phyloP scores from a whole-genome alignment of 2,329 filamentous ascomycete species.

The Chalaropsis thielavioides region DNA sequence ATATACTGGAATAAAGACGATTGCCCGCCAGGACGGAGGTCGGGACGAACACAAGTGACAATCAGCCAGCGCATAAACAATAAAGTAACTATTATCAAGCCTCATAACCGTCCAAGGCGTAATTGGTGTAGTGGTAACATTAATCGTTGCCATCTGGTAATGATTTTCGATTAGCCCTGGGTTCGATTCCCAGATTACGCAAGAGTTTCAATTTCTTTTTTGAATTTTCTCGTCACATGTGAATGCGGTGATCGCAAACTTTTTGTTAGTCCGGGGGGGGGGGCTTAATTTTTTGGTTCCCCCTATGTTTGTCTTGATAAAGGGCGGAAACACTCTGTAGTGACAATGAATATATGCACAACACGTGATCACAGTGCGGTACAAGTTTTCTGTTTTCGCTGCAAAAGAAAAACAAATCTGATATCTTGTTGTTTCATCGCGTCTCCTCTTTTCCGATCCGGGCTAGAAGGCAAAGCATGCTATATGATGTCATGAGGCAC shows the following conservation, averaged over 20 bases:
- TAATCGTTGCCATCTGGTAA: constrained; percentile 16
- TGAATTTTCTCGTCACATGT: background rate
- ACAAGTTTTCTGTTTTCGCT: background rate
- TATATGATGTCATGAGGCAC: background rate
- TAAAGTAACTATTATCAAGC: no score
- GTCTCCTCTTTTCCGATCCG: background rate
- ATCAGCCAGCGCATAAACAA: no score
- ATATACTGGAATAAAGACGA: no score
- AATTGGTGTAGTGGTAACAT: constrained; percentile 17
- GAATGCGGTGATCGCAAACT: no score
- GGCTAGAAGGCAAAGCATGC: background rate
- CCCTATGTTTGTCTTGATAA: no score
- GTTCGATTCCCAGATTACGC: constrained; percentile 16
- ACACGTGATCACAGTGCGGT: background rate
- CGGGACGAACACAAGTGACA: no score
- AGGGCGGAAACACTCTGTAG: no score
- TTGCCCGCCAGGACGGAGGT: no score
- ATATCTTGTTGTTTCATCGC: constrained; percentile 5
- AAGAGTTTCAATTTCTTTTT: background rate
- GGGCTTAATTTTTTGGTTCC: no score
- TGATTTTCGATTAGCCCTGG: constrained; percentile 16
- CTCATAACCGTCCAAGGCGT: background rate
- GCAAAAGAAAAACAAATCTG: constrained; percentile 5
- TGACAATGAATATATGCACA: background rate
- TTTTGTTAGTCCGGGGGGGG: no score